Conservation (phyloP, 768 basidiomycete genomes). For the Mycena epipterygia region DNA sequence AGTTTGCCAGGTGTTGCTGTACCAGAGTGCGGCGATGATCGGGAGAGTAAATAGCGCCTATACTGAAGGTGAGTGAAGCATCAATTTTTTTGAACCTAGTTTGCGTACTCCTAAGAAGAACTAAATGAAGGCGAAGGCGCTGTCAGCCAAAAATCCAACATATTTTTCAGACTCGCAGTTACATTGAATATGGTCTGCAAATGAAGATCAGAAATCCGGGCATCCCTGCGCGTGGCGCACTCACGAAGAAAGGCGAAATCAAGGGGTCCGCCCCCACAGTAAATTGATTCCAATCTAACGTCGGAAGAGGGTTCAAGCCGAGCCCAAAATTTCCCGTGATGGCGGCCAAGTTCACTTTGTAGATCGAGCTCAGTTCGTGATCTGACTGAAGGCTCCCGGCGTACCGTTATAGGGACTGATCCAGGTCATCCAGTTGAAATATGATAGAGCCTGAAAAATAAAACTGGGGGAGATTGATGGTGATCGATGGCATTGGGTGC, state of each 20-base stretch:
- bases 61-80: too few relatives aligned
- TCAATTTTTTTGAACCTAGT: neutral
- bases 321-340: slow-evolving; percentile 47
- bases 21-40: slow-evolving; percentile 21
- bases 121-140: neutral
- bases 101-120: slow-evolving; percentile 28
- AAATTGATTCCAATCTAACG: slow-evolving; percentile 53
- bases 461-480: too few relatives aligned
- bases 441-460: too few relatives aligned
- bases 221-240: slow-evolving; percentile 17
- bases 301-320: too few relatives aligned
- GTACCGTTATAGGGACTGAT: slow-evolving; percentile 42
- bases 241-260: slow-evolving; percentile 49
- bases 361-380: too few relatives aligned
- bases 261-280: slow-evolving; percentile 44
- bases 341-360: too few relatives aligned
- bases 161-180: neutral
- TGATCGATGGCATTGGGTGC: slow-evolving; percentile 36
- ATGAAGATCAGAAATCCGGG: neutral
- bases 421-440: too few relatives aligned
- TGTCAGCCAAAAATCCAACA: neutral
- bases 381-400: too few relatives aligned
- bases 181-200: slow-evolving; percentile 25
- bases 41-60: slow-evolving; percentile 24
- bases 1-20: too few relatives aligned